Percentiles rank a stretch among this genome's conserved stretches.
Evolutionary conservation across 2,329 filamentous ascomycete genomes (phyloP).

Genomic region (Dactylellina leptospora): DNA sequence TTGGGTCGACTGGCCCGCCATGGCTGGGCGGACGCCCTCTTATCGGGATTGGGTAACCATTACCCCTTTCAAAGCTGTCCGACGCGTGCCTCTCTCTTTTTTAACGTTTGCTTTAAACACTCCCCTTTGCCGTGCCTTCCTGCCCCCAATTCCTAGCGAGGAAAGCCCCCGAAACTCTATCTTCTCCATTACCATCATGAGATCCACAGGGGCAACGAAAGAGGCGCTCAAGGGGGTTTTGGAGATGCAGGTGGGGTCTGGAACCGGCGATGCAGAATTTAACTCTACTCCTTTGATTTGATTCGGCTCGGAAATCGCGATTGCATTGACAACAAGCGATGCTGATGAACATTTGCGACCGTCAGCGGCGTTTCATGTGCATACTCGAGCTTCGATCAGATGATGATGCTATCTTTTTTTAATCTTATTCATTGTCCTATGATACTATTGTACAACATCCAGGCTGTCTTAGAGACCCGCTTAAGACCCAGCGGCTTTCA

Average conservation of each 20-base stretch:
- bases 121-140: conserved; percentile 3
- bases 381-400: conserved; percentile 1
- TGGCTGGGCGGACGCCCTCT: conserved; percentile 21
- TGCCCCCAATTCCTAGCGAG: background rate
- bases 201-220: conserved; percentile 31
- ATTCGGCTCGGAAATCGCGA: background rate
- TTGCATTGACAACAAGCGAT: conserved; percentile 11
- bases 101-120: background rate
- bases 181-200: background rate
- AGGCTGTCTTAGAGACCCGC: conserved; percentile 12
- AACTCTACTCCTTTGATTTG: background rate
- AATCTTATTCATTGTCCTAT: conserved; percentile 5
- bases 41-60: conserved; percentile 33
- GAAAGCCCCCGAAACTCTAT: background rate
- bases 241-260: conserved; percentile 1
- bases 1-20: conserved; percentile 28
- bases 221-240: conserved; percentile 3
- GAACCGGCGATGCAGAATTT: background rate
- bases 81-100: conserved; percentile 15
- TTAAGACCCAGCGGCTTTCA: background rate
- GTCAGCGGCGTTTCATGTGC: conserved; percentile 23
- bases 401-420: conserved; percentile 1
- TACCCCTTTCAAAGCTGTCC: conserved; percentile 38
- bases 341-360: background rate
- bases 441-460: conserved; percentile 1